Conservation (phyloP, 352 stramenopile genomes). For the Pythium insidiosum region DNA sequence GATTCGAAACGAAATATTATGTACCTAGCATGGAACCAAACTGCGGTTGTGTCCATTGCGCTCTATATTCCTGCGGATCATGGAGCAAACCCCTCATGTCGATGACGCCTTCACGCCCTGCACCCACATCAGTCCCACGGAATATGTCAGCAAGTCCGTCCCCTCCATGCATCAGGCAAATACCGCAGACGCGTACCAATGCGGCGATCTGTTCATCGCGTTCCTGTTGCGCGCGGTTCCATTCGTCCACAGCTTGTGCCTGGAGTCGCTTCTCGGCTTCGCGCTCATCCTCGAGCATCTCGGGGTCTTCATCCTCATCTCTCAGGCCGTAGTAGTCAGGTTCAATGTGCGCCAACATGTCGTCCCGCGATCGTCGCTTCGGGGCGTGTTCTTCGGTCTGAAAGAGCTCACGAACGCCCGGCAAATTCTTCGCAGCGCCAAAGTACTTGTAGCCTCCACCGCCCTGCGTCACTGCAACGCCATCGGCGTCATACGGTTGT, state of each 20-base stretch:
- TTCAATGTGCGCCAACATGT: constrained; percentile 90
- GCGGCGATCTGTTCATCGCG: constrained; percentile 14
- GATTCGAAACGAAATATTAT: too few relatives aligned
- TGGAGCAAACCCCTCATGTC: too few relatives aligned
- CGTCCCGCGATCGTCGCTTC: constrained; percentile 42
- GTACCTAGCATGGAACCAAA: too few relatives aligned
- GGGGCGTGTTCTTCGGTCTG: constrained; percentile 64
- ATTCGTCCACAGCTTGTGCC: constrained; percentile 41
- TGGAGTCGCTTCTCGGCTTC: constrained; percentile 33
- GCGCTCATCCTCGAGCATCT: constrained; percentile 39
- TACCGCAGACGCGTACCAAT: constrained; percentile 2
- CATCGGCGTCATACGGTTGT: constrained; percentile 75
- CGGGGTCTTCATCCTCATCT: constrained; percentile 58
- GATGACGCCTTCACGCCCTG: not conserved
- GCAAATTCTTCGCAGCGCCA: constrained; percentile 94
- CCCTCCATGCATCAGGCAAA: not conserved
- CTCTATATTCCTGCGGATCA: too few relatives aligned
- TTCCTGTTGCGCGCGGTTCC: constrained; percentile 37
- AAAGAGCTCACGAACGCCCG: constrained; percentile 94
- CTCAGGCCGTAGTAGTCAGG: constrained; percentile 77
- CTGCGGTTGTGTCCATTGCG: too few relatives aligned
- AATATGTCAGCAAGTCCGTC: too few relatives aligned
- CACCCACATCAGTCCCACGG: too few relatives aligned
- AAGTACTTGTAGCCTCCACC: constrained; percentile 94
- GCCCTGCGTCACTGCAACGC: constrained; percentile 50